Evolutionary conservation across 305 asterid species (phyloP), one percentile per base, ranked within the genome.

Genomic region (Coffea humblotiana): DNA sequence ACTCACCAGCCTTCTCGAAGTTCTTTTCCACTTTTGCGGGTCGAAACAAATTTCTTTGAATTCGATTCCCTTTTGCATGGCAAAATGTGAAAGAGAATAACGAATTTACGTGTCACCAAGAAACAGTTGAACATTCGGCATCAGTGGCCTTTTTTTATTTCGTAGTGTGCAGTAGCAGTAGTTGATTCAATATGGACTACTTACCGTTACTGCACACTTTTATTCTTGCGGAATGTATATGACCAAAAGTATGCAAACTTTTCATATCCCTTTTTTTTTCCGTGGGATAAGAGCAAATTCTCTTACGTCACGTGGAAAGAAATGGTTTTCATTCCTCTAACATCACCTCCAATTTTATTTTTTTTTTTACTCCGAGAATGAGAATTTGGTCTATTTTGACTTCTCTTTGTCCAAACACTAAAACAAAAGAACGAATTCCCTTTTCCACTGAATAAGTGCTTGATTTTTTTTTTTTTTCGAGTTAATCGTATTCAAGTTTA

Each of bases 251-350:
- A 19, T n/a, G 40, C 29, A 77, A 49, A 32, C 61, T 48, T 64
- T 35, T 27, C 56, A 37, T 49, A 32, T 51, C 25, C 43, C 35
- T 67, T 68, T 35, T 29, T 29, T 29, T 29, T 29, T 68, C 75
- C 81, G 68, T 52, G 81, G 43, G 27, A 78, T 54, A 69, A 54
- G 49, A 14, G 75, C 40, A 78, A 52, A 78, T 78, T 47, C 63
- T 27, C 2, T 1, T 21, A 32, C 72, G 74, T 49, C 15, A n/a
- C 49, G 66, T 77, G 29, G 10, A 2, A 3, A 29, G 27, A 12
- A 71, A 64, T 58, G 2, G 32, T 29, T 29, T 29, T 29, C 32
- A 29, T 29, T 29, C 1, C 32, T 29, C 32, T 29, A 29, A 29
- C 32, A 29, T 29, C 32, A 29, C 32, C 32, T 29, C 32, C 32